Conservation (phyloP, 805 yeast species). For the Suhomyces sp. region DNA sequence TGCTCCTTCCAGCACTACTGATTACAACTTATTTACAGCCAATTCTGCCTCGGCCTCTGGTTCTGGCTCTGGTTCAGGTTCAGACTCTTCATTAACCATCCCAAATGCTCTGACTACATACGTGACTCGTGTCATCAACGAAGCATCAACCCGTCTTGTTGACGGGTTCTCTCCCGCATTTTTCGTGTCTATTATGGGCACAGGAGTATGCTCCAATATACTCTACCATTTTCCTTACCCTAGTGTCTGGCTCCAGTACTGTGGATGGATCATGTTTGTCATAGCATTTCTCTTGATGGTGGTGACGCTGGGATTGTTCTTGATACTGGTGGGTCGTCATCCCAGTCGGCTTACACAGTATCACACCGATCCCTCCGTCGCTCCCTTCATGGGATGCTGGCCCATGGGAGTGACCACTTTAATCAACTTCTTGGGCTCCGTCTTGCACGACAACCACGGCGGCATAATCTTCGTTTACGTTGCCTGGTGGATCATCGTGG, state of each 20-base stretch:
- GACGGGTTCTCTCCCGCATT: constrained; percentile 47
- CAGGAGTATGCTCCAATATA: constrained; percentile 67
- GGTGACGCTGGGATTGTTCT: constrained; percentile 40
- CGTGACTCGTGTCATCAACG: not conserved
- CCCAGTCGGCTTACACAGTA: constrained; percentile 15
- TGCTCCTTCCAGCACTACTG: too few species aligned
- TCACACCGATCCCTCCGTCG: constrained; percentile 40
- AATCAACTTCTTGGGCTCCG: constrained; percentile 51
- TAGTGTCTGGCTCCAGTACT: constrained; percentile 54
- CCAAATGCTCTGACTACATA: not conserved
- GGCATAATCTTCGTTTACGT: constrained; percentile 54
- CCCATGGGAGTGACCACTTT: constrained; percentile 79
- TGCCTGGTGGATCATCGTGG: constrained; percentile 73
- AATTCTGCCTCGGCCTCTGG: not conserved
- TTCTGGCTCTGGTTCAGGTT: not conserved
- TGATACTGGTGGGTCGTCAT: constrained; percentile 39
- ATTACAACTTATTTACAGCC: not conserved
- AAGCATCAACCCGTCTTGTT: constrained; percentile 15
- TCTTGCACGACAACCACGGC: constrained; percentile 37
- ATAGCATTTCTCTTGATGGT: constrained; percentile 51
- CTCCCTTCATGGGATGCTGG: constrained; percentile 72
- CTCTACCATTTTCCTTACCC: constrained; percentile 66
- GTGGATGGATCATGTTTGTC: constrained; percentile 65
- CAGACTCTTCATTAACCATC: not conserved
- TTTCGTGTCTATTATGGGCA: constrained; percentile 82